Evolutionary conservation across 1,284 basidiomycete species (phyloP).

Genomic region (Moesziomyces sp.): DNA sequence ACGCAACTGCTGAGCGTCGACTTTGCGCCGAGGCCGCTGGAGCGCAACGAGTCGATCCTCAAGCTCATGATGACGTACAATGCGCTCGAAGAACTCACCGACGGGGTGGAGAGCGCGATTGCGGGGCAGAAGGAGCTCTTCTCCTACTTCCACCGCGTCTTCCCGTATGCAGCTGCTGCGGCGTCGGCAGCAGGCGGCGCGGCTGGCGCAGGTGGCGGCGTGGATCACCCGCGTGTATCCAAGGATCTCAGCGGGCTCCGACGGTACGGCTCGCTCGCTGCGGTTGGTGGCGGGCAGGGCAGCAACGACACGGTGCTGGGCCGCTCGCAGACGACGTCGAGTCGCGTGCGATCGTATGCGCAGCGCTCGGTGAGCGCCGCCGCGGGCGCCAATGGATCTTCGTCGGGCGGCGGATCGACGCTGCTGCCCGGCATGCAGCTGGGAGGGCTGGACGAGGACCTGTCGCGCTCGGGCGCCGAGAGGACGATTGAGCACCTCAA

Average conservation of each 20-base stretch:
- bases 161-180: conserved; percentile 46
- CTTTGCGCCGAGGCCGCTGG: conserved; percentile 73
- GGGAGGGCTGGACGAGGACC: conserved; percentile 20
- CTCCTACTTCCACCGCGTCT: conserved; percentile 74
- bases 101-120: conserved; percentile 86
- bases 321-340: conserved; percentile 24
- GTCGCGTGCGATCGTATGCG: conserved; percentile 31
- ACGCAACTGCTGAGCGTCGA: conserved; percentile 71
- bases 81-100: conserved; percentile 82
- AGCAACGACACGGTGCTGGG: conserved; percentile 23
- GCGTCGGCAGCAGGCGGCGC: conserved; percentile 15
- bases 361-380: conserved; percentile 22
- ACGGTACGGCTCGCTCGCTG: conserved; percentile 33
- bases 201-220: conserved; percentile 2
- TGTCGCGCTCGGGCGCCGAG: conserved; percentile 26
- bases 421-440: conserved; percentile 35
- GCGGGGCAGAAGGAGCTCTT: conserved; percentile 86
- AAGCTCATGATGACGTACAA: conserved; percentile 89
- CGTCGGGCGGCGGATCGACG: conserved; percentile 16
- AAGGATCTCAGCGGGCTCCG: conserved; percentile 28
- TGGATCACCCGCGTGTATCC: conserved; percentile 11
- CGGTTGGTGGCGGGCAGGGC: conserved; percentile 17
- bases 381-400: not conserved
- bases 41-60: conserved; percentile 81
- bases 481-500: conserved; percentile 31